Conservation (phyloP, 805 yeast genomes). For the Zygotorulaspora sp. region DNA sequence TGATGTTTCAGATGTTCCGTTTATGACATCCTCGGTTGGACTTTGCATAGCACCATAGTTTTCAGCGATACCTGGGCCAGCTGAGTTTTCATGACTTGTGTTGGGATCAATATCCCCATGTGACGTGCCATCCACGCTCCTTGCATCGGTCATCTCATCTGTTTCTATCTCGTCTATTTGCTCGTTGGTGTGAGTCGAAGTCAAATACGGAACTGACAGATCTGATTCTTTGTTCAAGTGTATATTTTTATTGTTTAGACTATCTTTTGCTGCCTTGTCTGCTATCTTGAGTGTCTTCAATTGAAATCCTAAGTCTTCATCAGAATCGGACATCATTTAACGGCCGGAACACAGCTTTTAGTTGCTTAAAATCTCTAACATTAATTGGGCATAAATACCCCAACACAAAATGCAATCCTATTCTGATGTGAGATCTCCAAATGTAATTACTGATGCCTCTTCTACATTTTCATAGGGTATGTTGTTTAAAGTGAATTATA, state of each 20-base stretch:
- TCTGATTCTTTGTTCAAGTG: neutral
- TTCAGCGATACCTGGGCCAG: neutral
- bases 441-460: neutral
- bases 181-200: neutral
- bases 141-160: neutral
- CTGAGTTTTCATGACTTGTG: neutral
- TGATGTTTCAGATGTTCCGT: neutral
- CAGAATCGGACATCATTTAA: constrained; percentile 18
- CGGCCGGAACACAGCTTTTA: neutral
- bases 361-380: constrained; percentile 2
- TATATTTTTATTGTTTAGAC: neutral
- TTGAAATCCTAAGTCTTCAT: constrained; percentile 27
- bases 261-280: constrained; percentile 2
- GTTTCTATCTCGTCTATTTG: neutral
- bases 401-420: neutral
- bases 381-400: neutral
- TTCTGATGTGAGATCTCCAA: neutral
- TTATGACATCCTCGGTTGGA: neutral
- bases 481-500: too few relatives aligned
- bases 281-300: constrained; percentile 28
- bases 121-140: neutral
- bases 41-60: neutral
- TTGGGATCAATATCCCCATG: neutral
- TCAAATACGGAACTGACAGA: neutral
- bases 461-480: too few relatives aligned